A percentile compares a stretch with the other conserved stretches of the same genome.
Conservation (phyloP, 1,284 basidiomycete species). For the Papiliotrema flavescens region DNA sequence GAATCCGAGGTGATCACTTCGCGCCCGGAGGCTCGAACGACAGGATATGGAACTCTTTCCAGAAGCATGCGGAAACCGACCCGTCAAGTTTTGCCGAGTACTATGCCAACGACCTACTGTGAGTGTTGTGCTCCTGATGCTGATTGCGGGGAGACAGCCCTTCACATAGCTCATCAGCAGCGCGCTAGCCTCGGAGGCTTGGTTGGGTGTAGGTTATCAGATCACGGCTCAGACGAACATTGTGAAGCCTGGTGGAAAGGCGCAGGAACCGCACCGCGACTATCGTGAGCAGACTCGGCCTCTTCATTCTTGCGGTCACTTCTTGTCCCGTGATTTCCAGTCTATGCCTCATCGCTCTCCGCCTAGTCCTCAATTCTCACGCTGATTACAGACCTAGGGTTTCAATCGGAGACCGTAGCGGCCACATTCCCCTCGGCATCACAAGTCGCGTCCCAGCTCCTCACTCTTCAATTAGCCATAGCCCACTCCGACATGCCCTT, state of each 20-base stretch:
- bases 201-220: conserved; percentile 13
- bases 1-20: background rate
- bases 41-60: conserved; percentile 1
- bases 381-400: conserved; percentile 8
- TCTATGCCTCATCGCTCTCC: too few species aligned
- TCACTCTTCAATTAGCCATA: conserved; percentile 22
- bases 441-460: conserved; percentile 17
- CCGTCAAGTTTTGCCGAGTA: conserved; percentile 7
- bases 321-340: too few species aligned
- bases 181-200: conserved; percentile 8
- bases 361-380: too few species aligned
- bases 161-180: background rate
- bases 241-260: conserved; percentile 2
- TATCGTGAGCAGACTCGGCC: conserved; percentile 15
- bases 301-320: too few species aligned
- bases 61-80: conserved; percentile 8
- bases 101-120: conserved; percentile 9
- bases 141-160: background rate
- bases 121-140: background rate
- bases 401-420: background rate
- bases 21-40: background rate
- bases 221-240: conserved; percentile 10
- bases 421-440: conserved; percentile 7
- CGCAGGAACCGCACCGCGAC: conserved; percentile 8
- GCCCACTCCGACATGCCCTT: conserved; percentile 21